Evolutionary conservation across 768 basidiomycete species (phyloP), one percentile per base, ranked within the genome.

Genomic region (Mycena chlorophos): DNA sequence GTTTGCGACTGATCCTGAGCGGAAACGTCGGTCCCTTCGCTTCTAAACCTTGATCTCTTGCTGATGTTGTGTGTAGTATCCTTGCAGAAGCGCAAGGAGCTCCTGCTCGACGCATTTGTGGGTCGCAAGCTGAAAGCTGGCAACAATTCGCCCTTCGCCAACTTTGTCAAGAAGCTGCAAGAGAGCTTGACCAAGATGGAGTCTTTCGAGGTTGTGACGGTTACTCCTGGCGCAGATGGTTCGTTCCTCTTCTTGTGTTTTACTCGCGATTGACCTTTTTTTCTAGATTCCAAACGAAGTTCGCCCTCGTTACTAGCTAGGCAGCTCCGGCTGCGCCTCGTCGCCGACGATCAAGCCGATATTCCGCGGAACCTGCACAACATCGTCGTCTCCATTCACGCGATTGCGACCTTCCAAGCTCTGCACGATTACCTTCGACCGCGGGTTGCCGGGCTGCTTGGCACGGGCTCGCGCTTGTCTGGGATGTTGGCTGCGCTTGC

Each of bases 321-420:
- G 23, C 94, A 96, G 63, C 75, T 99, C 42, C 88, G 94, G 10
- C 83, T 98, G 13, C 87, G 92, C 20, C 75, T 99, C 16, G 80
- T 91, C n/a, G 93, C 94, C 1, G 87, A 87, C 10, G 93, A 97
- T 50, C 91, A 90, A 29, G 84, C 89, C 0, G 94, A 94, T 61
- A 82, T 96, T 20, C 96, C 97, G 17, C 85, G 88, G 52, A 88
- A 82, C 66, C 75, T 91, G 29, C 89, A 89, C 65, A 94, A 92
- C 62, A 91, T 98, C 66, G 91, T 94, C 34, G 91, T 98, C 20
- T 98, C 95, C 5, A 98, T 98, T 57, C 96, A 98, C 67, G 96
- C 95, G 5, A 97, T 98, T 58, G 96, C 97, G 1, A 98, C 94
- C 1, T 94, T 98, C 81, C 94, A 97, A 69, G 94, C 96, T 1